Percentiles rank a stretch among this genome's conserved stretches.
phyloP scores from a whole-genome alignment of 2,329 filamentous ascomycete genomes.

The Neurospora crassa region DNA sequence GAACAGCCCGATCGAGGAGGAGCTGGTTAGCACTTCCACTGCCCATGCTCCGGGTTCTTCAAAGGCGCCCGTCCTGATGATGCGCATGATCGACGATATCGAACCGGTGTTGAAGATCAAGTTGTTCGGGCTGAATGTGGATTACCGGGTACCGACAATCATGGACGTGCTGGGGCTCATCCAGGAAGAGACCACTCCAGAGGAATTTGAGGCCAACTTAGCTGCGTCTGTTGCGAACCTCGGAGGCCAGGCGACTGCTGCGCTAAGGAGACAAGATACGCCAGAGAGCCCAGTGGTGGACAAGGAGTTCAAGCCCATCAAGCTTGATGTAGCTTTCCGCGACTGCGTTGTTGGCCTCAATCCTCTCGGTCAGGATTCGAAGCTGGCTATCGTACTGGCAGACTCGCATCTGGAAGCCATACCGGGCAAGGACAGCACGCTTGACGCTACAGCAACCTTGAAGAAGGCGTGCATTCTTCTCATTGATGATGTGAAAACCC shows the following conservation, averaged over 20 bases:
- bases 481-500: conserved; percentile 59
- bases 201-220: conserved; percentile 67
- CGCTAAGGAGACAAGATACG: conserved; percentile 22
- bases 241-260: conserved; percentile 51
- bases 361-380: conserved; percentile 64
- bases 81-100: conserved; percentile 86
- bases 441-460: conserved; percentile 56
- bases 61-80: conserved; percentile 59
- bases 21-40: conserved; percentile 51
- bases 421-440: conserved; percentile 55
- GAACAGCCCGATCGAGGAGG: conserved; percentile 52
- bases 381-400: conserved; percentile 68
- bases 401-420: conserved; percentile 64
- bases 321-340: conserved; percentile 64
- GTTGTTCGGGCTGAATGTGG: conserved; percentile 71
- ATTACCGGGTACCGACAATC: conserved; percentile 78
- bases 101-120: conserved; percentile 86
- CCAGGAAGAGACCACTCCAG: conserved; percentile 50
- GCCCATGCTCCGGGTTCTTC: conserved; percentile 16
- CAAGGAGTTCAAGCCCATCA: conserved; percentile 40
- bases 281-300: not conserved
- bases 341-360: conserved; percentile 82
- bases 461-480: conserved; percentile 76
- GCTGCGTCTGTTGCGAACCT: conserved; percentile 73
- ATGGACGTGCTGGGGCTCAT: conserved; percentile 68